A percentile compares a stretch with the other conserved stretches of the same genome.
These are phyloP conservation scores for Suhomyces tanzawaensis DNA, from an alignment of 805 yeast genomes.

Conservation along the genomic window DNA sequence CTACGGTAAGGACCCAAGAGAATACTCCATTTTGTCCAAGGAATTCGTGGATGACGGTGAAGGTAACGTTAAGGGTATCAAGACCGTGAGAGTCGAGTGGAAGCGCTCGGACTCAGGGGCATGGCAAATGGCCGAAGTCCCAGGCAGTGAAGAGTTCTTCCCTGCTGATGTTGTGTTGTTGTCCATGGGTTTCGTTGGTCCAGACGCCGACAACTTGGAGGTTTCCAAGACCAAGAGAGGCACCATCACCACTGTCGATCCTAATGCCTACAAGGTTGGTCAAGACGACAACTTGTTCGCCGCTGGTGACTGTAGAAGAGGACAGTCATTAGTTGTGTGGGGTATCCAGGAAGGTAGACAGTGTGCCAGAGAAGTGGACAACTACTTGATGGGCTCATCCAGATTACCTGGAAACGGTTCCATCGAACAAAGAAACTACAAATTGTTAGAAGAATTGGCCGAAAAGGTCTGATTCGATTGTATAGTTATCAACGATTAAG, in stretches of 20 bases:
- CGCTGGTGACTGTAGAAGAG: conserved; percentile 99
- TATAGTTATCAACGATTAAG: too few relatives aligned
- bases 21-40: conserved; percentile 90
- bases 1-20: conserved; percentile 97
- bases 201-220: conserved; percentile 77
- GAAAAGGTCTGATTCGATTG: conserved; percentile 41
- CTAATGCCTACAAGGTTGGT: conserved; percentile 64
- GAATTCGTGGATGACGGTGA: conserved; percentile 94
- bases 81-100: conserved; percentile 98
- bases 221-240: conserved; percentile 78
- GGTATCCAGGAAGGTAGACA: conserved; percentile 99
- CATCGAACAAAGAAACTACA: conserved; percentile 79
- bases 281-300: conserved; percentile 72
- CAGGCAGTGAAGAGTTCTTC: conserved; percentile 90
- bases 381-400: conserved; percentile 70
- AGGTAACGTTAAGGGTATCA: conserved; percentile 92
- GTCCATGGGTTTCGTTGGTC: conserved; percentile 98
- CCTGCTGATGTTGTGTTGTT: conserved; percentile 91
- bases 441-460: conserved; percentile 73
- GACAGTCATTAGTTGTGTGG: conserved; percentile 97
- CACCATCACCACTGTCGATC: conserved; percentile 64
- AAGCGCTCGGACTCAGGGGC: conserved; percentile 92
- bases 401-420: conserved; percentile 93
- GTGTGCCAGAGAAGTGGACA: conserved; percentile 93
- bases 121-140: conserved; percentile 98